Conservation (phyloP, 164 flowering plant genomes). For the Brasenia schreberi region DNA sequence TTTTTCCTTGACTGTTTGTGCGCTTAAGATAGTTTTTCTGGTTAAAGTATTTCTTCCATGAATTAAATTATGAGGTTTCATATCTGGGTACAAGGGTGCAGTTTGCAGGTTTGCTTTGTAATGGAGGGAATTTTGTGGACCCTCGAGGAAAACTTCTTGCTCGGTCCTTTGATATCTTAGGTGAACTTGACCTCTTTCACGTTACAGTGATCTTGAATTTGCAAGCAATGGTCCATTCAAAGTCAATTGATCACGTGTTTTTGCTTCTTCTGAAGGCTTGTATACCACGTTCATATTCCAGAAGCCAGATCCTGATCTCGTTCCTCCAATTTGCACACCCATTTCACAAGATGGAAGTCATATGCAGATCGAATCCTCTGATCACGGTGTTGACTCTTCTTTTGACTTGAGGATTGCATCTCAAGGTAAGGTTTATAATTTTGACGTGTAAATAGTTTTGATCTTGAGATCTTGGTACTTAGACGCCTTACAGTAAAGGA, state of each 20-base stretch:
- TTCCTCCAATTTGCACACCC: constrained; percentile 68
- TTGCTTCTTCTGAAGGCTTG: constrained; percentile 43
- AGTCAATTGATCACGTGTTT: not conserved
- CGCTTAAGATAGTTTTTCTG: no score
- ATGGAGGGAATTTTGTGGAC: constrained; percentile 62
- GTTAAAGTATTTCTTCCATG: not conserved
- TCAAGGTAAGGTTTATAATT: not conserved
- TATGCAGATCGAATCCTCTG: constrained; percentile 44
- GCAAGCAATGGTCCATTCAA: no score
- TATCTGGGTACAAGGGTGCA: constrained; percentile 36
- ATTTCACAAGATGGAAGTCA: constrained; percentile 30
- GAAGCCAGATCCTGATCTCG: constrained; percentile 80
- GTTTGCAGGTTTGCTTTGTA: constrained; percentile 60
- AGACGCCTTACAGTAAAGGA: not conserved
- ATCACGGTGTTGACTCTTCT: constrained; percentile 1
- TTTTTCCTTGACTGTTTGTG: no score
- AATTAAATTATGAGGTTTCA: not conserved
- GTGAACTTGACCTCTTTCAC: constrained; percentile 18
- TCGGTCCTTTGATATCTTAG: constrained; percentile 72
- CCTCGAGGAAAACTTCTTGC: constrained; percentile 83
- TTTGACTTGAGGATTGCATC: not conserved
- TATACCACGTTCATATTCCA: constrained; percentile 83
- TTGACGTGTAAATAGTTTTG: not conserved
- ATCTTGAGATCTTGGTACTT: not conserved
- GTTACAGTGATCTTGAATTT: not conserved